phyloP scores from a whole-genome alignment of 148 eudicot species.

The Silene uniflora region DNA sequence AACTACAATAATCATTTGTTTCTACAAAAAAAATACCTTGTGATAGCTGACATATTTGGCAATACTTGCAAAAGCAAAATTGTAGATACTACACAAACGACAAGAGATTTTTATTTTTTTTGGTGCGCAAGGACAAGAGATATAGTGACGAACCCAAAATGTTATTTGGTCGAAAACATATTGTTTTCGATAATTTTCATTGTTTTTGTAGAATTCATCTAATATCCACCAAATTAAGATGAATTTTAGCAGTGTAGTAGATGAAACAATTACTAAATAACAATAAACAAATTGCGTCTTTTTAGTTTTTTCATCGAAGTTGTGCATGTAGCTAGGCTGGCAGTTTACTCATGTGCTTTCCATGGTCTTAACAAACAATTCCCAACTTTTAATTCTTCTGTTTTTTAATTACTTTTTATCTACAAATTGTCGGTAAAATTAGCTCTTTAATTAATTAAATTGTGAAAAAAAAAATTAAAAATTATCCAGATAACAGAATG shows the following conservation, averaged over 20 bases:
- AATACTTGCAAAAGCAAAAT: neutral
- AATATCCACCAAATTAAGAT: neutral
- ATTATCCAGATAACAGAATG: too few relatives aligned
- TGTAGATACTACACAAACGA: neutral
- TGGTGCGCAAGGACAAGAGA: too few relatives aligned
- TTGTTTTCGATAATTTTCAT: neutral
- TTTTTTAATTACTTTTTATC: neutral
- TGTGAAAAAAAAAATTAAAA: too few relatives aligned
- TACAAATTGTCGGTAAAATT: too few relatives aligned
- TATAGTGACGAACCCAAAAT: neutral
- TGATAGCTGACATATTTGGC: slow-evolving; percentile 8
- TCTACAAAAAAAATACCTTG: neutral
- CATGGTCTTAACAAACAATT: slow-evolving; percentile 53
- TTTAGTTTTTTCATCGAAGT: neutral
- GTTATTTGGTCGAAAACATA: neutral
- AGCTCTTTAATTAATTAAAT: too few relatives aligned
- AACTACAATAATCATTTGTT: neutral
- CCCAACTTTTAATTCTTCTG: neutral
- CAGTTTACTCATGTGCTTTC: slow-evolving; percentile 58
- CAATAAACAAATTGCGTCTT: neutral
- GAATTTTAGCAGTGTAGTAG: slow-evolving; percentile 8
- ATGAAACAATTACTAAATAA: neutral
- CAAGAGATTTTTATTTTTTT: neutral
- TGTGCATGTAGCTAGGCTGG: slow-evolving; percentile 32
- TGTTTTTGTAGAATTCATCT: neutral